Evolutionary conservation across 2,329 filamentous ascomycete species (phyloP).

Genomic region (Penicillium sp.): DNA sequence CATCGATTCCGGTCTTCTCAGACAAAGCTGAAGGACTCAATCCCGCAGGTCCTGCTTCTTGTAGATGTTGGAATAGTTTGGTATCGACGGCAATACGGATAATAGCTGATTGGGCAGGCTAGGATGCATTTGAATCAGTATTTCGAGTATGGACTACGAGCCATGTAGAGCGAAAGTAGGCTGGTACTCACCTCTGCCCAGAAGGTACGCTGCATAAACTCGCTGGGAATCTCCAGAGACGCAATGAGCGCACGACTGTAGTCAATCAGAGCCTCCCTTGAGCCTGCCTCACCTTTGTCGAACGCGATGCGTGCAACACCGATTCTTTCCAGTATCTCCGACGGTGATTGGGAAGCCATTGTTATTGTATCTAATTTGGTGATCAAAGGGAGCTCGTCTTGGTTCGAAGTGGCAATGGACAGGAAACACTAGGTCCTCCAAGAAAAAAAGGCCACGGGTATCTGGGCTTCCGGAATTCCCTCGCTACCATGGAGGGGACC

Average conservation of each 20-base stretch:
- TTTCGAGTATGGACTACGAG: not conserved
- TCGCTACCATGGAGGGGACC: too few species aligned
- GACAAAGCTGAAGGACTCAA: conserved; percentile 28
- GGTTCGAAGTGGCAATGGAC: too few species aligned
- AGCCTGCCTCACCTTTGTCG: conserved; percentile 32
- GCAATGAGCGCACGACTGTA: conserved; percentile 37
- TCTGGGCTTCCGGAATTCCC: too few species aligned
- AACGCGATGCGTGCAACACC: conserved; percentile 31
- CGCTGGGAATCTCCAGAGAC: conserved; percentile 40
- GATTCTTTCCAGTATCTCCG: conserved; percentile 15
- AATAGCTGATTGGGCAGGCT: conserved; percentile 36
- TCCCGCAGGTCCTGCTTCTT: conserved; percentile 26
- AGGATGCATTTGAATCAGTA: not conserved
- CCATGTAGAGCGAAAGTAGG: not conserved
- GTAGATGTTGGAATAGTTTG: conserved; percentile 36
- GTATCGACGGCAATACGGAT: conserved; percentile 39
- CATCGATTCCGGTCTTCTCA: conserved; percentile 30
- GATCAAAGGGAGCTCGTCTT: not conserved
- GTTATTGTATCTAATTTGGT: not conserved
- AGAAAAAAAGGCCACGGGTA: too few species aligned
- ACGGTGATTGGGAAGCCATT: not conserved
- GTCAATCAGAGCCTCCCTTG: conserved; percentile 40
- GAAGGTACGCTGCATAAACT: conserved; percentile 35
- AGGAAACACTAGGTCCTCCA: too few species aligned
- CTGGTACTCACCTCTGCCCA: conserved; percentile 40